Conservation (phyloP, 177 flowering plant species). For the Vitis hybrid region DNA sequence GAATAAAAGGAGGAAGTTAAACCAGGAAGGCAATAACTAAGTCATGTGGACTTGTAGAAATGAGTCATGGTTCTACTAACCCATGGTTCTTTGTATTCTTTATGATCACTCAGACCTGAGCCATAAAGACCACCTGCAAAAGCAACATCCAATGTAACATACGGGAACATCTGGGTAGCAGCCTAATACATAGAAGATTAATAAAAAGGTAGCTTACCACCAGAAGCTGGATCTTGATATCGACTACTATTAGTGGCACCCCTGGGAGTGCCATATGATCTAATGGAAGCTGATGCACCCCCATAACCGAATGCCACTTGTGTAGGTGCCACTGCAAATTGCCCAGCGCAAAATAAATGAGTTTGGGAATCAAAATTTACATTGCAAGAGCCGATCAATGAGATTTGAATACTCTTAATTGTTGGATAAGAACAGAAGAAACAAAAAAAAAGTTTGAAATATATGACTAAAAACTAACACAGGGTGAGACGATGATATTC, state of each 20-base stretch:
- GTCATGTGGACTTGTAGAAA: too few relatives aligned
- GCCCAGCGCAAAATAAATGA: background rate
- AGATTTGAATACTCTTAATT: background rate
- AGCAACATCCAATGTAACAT: constrained; percentile 1
- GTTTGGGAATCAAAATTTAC: background rate
- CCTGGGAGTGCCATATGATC: constrained; percentile 28
- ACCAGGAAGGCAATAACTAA: background rate
- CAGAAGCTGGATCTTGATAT: constrained; percentile 17
- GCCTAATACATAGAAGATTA: constrained; percentile 1
- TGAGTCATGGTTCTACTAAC: constrained; percentile 27
- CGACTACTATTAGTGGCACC: constrained; percentile 12
- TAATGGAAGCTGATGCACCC: constrained; percentile 28
- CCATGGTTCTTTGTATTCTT: constrained; percentile 73
- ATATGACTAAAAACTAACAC: too few relatives aligned
- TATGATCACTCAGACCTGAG: constrained; percentile 15
- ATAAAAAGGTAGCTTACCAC: constrained; percentile 20
- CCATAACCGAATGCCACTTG: constrained; percentile 53
- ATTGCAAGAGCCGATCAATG: background rate
- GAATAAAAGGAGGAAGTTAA: background rate
- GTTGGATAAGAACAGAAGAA: too few relatives aligned
- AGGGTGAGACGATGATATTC: background rate
- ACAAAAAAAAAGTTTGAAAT: too few relatives aligned
- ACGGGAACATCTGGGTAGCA: constrained; percentile 1
- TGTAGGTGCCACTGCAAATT: constrained; percentile 32
- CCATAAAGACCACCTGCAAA: constrained; percentile 23